Evolutionary conservation across 2,329 filamentous ascomycete genomes (phyloP), one percentile per base, ranked within the genome.

Genomic region (Talaromyces sp.): DNA sequence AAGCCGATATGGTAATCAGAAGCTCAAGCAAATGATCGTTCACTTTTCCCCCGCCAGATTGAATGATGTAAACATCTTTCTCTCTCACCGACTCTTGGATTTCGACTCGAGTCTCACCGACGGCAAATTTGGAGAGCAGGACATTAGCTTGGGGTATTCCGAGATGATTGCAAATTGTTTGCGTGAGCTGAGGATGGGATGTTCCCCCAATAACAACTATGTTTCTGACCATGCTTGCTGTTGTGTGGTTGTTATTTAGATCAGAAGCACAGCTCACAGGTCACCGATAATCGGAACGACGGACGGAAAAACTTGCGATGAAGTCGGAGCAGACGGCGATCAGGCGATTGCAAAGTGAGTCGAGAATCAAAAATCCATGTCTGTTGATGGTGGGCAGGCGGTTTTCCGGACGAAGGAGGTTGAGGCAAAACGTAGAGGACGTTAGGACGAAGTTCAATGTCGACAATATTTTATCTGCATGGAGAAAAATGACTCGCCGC

Each of bases 51-150:
- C 92, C 92, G 71, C 92, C 93, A 49, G 92, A 95, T 80, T 98
- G 94, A 73, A 99, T 92, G 76, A 98, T 97, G 82, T 96, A 99
- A 77, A 97, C 95, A 87, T 99, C 95, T 79, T 99, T 99, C 72
- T 92, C 95, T 72, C 95, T 90, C 60, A 99, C 95, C 14, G 93
- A 97, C 79, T 99, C 95, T 77, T 93, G 87, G 74, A 99, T 96
- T 80, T 98, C 95, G 68, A 96, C 94, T 63, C 94, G 89, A 70
- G 91, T 96, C 82, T 98, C 95, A 70, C 95, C 95, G 61, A 95
- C 92, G 37, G 93, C 92, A 82, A 99, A 99, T 81, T 97, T 97
- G 75, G 85, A 87, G 59, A 98, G 87, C 67, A 93, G 88, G 71
- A 94, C 90, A 74, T 93, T 89, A 71, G 92, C 92, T 22, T 87